These are phyloP conservation scores for Polysphondylium violaceum DNA, from an alignment of 78 protist genomes.

Conservation along the genomic window DNA sequence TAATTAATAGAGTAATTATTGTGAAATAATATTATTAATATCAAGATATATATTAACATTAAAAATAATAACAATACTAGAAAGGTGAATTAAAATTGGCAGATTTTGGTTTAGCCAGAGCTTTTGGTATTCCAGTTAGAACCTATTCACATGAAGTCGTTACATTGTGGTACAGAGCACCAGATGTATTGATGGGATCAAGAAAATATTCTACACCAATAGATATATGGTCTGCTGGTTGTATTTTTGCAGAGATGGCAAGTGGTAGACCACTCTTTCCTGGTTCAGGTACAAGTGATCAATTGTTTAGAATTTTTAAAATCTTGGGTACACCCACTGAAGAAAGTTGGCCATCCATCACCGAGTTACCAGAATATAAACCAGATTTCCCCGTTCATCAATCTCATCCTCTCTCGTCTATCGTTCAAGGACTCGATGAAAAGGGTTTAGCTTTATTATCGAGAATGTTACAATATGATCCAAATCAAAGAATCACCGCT, in stretches of 20 bases:
- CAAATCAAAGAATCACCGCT: slow-evolving; percentile 94
- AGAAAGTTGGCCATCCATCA: slow-evolving; percentile 92
- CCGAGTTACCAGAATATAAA: slow-evolving; percentile 94
- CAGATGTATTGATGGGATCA: slow-evolving; percentile 99
- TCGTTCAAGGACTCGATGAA: slow-evolving; percentile 73
- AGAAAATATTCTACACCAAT: slow-evolving; percentile 96
- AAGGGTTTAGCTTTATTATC: slow-evolving; percentile 78
- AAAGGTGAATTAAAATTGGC: slow-evolving; percentile 97
- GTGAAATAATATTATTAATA: background rate
- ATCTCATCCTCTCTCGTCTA: slow-evolving; percentile 35
- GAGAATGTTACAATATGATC: slow-evolving; percentile 93
- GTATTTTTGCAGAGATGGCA: slow-evolving; percentile 99
- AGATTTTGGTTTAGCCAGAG: slow-evolving; percentile 99
- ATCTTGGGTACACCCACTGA: slow-evolving; percentile 96
- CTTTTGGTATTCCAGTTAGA: slow-evolving; percentile 99
- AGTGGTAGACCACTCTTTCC: slow-evolving; percentile 97
- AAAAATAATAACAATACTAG: too few species aligned
- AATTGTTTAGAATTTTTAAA: slow-evolving; percentile 95
- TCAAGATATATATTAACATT: too few species aligned
- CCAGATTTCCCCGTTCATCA: slow-evolving; percentile 43
- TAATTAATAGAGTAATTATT: slow-evolving; percentile 88
- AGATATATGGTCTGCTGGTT: slow-evolving; percentile 99
- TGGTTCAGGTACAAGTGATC: slow-evolving; percentile 95
- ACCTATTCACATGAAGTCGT: slow-evolving; percentile 99
- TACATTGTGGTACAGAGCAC: slow-evolving; percentile 99